Conservation (phyloP, 192 early-diverging fungal species). For the Backusella luteola region DNA sequence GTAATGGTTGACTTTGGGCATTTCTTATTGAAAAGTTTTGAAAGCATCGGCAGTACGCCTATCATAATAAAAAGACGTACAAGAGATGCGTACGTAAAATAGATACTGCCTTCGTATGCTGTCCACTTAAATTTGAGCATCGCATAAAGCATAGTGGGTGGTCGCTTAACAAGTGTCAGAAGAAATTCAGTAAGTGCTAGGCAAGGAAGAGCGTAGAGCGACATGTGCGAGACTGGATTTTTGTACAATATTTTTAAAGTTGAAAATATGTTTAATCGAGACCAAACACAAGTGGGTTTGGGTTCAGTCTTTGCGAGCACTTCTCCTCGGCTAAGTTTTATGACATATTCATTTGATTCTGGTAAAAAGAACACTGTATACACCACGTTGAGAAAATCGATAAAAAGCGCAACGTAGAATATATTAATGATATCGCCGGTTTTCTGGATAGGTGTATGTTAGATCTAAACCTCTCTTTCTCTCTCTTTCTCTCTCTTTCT, state of each 20-base stretch:
- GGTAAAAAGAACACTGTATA: conserved; percentile 18
- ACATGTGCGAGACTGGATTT: conserved; percentile 7
- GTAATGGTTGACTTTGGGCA: not conserved
- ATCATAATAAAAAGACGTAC: conserved; percentile 37
- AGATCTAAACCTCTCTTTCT: not conserved
- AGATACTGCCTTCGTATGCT: conserved; percentile 41
- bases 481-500: not conserved
- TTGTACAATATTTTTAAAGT: conserved; percentile 22
- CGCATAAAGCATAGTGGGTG: conserved; percentile 42
- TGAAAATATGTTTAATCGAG: conserved; percentile 34
- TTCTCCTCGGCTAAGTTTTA: not conserved
- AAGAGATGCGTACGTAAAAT: conserved; percentile 20
- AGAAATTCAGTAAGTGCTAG: conserved; percentile 27
- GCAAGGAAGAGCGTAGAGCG: conserved; percentile 15
- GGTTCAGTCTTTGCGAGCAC: not conserved
- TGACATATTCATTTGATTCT: conserved; percentile 30
- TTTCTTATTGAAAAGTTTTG: conserved; percentile 29
- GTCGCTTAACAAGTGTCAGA: conserved; percentile 18
- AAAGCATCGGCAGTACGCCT: conserved; percentile 34
- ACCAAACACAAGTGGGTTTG: not conserved
- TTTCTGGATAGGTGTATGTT: not conserved
- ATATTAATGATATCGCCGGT: conserved; percentile 3
- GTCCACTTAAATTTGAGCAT: conserved; percentile 47
- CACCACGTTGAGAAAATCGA: conserved; percentile 8
- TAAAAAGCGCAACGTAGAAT: conserved; percentile 20